phyloP scores from a whole-genome alignment of 192 early-diverging fungal species.

The Coemansia sp. region DNA sequence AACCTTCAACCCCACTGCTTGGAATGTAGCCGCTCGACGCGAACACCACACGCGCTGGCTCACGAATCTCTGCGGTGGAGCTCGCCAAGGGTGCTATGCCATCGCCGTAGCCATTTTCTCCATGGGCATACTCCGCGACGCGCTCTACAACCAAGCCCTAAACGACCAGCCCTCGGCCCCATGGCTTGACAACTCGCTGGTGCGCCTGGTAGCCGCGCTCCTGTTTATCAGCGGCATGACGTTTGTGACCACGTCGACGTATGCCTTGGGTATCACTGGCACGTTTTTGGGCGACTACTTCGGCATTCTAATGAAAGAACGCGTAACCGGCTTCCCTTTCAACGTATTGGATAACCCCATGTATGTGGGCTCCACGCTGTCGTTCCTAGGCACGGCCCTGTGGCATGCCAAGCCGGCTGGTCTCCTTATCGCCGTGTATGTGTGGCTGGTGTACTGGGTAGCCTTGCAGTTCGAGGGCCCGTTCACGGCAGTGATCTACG shows the following conservation, averaged over 20 bases:
- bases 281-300: slow-evolving; percentile 95
- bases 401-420: slow-evolving; percentile 75
- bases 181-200: slow-evolving; percentile 45
- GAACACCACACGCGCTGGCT: slow-evolving; percentile 77
- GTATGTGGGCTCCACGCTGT: slow-evolving; percentile 88
- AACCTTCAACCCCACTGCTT: slow-evolving; percentile 83
- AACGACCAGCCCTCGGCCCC: slow-evolving; percentile 62
- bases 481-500: slow-evolving; percentile 80
- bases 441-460: slow-evolving; percentile 72
- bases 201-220: slow-evolving; percentile 53
- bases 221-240: slow-evolving; percentile 65
- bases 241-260: slow-evolving; percentile 83
- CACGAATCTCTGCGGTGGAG: slow-evolving; percentile 67
- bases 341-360: slow-evolving; percentile 92
- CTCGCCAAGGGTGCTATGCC: slow-evolving; percentile 71
- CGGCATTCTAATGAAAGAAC: slow-evolving; percentile 85
- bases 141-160: slow-evolving; percentile 70
- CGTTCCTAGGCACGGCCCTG: slow-evolving; percentile 78
- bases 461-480: slow-evolving; percentile 81
- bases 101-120: slow-evolving; percentile 80
- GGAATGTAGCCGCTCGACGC: slow-evolving; percentile 85
- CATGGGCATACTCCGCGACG: slow-evolving; percentile 81
- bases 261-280: slow-evolving; percentile 80
- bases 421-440: slow-evolving; percentile 63
- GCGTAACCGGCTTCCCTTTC: slow-evolving; percentile 89